A percentile compares a stretch with the other conserved stretches of the same genome.
Conservation (phyloP, 176 grass and related monocot genomes). For the Tuctoria greenei region DNA sequence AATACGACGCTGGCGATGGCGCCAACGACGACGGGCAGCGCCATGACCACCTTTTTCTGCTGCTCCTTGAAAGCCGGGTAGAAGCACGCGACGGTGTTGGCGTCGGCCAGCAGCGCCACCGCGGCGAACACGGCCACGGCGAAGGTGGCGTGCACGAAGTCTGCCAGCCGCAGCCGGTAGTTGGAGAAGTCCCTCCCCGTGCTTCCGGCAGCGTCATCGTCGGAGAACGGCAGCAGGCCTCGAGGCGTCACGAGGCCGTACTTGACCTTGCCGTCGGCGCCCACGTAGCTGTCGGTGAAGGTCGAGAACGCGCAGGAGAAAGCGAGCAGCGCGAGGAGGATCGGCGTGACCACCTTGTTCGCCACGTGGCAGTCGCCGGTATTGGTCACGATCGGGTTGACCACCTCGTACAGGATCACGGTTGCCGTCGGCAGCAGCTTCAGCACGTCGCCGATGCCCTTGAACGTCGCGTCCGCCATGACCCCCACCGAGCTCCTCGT, state of each 20-base stretch:
- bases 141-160: constrained; percentile 69
- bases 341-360: constrained; percentile 46
- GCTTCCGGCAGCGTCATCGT: not conserved
- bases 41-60: constrained; percentile 55
- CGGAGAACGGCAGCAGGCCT: constrained; percentile 46
- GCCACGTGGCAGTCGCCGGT: constrained; percentile 39
- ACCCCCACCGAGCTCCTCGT: not conserved
- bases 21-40: constrained; percentile 61
- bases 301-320: constrained; percentile 60
- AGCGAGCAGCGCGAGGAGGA: constrained; percentile 37
- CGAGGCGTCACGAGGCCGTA: constrained; percentile 58
- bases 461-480: constrained; percentile 51
- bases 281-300: constrained; percentile 75
- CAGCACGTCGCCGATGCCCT: constrained; percentile 62
- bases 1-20: constrained; percentile 53
- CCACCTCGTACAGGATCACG: constrained; percentile 70
- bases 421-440: constrained; percentile 70
- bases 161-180: constrained; percentile 48
- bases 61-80: too few species aligned
- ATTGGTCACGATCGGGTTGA: constrained; percentile 65
- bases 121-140: constrained; percentile 56
- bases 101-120: too few species aligned
- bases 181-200: constrained; percentile 34
- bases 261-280: constrained; percentile 57
- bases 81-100: constrained; percentile 68